These are phyloP conservation scores for Plasmodium gaboni DNA, from an alignment of 169 alveolate species.

Conservation along the genomic window DNA sequence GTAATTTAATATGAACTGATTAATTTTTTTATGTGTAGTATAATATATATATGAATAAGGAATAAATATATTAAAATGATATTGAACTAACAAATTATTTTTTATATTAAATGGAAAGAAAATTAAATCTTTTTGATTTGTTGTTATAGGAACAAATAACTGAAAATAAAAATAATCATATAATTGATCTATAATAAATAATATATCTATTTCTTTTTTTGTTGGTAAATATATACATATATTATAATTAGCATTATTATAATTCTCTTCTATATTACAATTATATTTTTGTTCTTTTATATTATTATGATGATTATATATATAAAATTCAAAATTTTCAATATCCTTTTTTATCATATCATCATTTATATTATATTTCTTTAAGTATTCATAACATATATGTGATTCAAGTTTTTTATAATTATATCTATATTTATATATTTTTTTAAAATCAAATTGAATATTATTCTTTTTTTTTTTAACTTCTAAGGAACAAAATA, in stretches of 20 bases:
- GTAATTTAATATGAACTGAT: constrained; percentile 2
- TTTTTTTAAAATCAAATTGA: constrained; percentile 23
- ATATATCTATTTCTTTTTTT: constrained; percentile 47
- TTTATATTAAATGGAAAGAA: constrained; percentile 53
- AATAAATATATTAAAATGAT: constrained; percentile 45
- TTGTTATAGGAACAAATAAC: constrained; percentile 47
- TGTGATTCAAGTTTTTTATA: constrained; percentile 3
- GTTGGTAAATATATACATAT: constrained; percentile 70
- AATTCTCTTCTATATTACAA: background rate
- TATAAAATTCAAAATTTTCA: constrained; percentile 3
- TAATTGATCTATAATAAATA: constrained; percentile 41
- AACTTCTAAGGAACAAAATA: constrained; percentile 15
- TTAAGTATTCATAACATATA: constrained; percentile 1
- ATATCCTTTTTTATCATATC: background rate
- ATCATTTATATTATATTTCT: constrained; percentile 4
- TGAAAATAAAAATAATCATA: constrained; percentile 48
- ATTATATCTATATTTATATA: constrained; percentile 30
- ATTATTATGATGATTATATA: background rate
- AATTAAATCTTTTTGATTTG: constrained; percentile 22
- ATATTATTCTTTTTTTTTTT: constrained; percentile 10
- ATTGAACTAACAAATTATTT: constrained; percentile 36
- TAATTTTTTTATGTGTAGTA: background rate
- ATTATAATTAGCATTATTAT: constrained; percentile 25
- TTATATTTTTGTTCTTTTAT: background rate
- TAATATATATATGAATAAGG: constrained; percentile 34